Evolutionary conservation across 352 stramenopile genomes (phyloP), one percentile per base, ranked within the genome.

Genomic region (Pythium rhizo-oryzae): DNA sequence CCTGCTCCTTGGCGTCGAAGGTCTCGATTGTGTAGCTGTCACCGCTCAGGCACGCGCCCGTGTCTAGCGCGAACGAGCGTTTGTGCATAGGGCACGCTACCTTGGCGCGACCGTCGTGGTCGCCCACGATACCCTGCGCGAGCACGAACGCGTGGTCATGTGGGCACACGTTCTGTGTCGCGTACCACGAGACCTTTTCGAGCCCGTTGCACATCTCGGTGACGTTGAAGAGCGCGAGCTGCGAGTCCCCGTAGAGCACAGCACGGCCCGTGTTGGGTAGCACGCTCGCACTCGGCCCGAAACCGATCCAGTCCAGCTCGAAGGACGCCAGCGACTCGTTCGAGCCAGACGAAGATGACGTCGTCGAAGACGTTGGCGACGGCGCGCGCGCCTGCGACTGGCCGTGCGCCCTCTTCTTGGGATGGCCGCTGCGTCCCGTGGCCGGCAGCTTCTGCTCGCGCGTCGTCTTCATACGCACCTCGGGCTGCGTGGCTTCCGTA

Each of bases 101-200:
- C 78, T 98, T 98, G 25, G 89, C 77, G 28, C 76, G 70, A 13
- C 87, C 87, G 54, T 82, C 77, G 18, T 78, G 81, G 65, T 95
- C 90, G 18, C 91, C 91, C 25, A 97, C 81, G 63, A 98, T 94
- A 47, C 93, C 93, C 71, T 97, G 89, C 7, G 91, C 93, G 39
- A 98, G 71, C n/a, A 98, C 91, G 74, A 98, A 97, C 13, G 93
- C 88, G 74, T 96, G 83, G 55, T 97, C 95, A 77, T 96, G 87
- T 8, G 92, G 91, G 65, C 91, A 98, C 87, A 98, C 96, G 69
- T 98, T 98, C 76, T 98, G 93, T 52, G 91, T 97, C 62, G 87
- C 91, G 66, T 93, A 97, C 90, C 89, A 97, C 71, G 91, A 88
- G 25, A 88, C 77, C 23, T 80, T 78, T 46, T 80, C 84, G 72